These are phyloP conservation scores for sorghum (Sorghum bicolor) DNA, from an alignment of 176 grass and related monocot genomes.

Conservation along the genomic window Sorghum_bicolor_NCBIv3 NC_012875.2:25965501-25966000, in stretches of 20 bases:
- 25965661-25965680: conserved; percentile 26
- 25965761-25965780: conserved; percentile 58
- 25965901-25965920: conserved; percentile 42
- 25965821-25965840: conserved; percentile 43
- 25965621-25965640: conserved; percentile 28
- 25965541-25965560: conserved; percentile 22
- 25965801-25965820: conserved; percentile 39
- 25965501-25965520: conserved; percentile 18
- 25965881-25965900: conserved; percentile 45
- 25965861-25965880: conserved; percentile 16
- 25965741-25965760: conserved; percentile 31
- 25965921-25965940: conserved; percentile 39
- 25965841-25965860: conserved; percentile 35
- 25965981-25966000: conserved; percentile 52
- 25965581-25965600: conserved; percentile 7
- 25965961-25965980: conserved; percentile 45
- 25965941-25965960: conserved; percentile 34
- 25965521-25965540: conserved; percentile 20
- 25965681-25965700: conserved; percentile 23
- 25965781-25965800: conserved; percentile 41
- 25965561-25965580: conserved; percentile 31
- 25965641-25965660: conserved; percentile 20
- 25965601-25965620: conserved; percentile 30
- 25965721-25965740: conserved; percentile 23
- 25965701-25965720: conserved; percentile 24